Conservation (phyloP, 306 rosid species). For the Malus orientalis region DNA sequence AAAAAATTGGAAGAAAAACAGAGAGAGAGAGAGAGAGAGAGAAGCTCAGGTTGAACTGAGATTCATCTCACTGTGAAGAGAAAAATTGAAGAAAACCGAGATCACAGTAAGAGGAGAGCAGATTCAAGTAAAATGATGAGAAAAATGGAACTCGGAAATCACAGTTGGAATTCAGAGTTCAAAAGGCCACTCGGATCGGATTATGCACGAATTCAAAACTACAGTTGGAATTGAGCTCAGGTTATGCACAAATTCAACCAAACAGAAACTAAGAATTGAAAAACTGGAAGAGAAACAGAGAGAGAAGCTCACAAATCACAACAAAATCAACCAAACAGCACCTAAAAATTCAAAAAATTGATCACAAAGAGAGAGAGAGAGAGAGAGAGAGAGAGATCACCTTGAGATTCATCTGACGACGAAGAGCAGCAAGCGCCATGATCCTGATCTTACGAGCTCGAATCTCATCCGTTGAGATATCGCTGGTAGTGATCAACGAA, state of each 20-base stretch:
- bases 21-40: background rate
- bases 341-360: background rate
- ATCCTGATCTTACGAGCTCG: conserved; percentile 18
- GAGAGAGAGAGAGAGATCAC: conserved; percentile 9
- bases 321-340: background rate
- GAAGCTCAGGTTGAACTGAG: background rate
- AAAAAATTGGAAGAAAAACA: background rate
- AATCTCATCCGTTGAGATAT: conserved; percentile 37
- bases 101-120: background rate
- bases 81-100: background rate
- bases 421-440: conserved; percentile 30
- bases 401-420: conserved; percentile 44
- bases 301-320: background rate
- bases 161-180: background rate
- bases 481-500: conserved; percentile 33
- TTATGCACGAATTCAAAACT: background rate
- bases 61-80: background rate
- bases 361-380: background rate
- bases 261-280: background rate
- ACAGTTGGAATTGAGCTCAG: background rate
- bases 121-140: background rate
- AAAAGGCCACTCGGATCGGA: too few relatives aligned
- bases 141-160: background rate
- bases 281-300: background rate
- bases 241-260: background rate